Evolutionary conservation across 2,329 filamentous ascomycete species (phyloP).

Genomic region (Graphiopsis chlorocephala): DNA sequence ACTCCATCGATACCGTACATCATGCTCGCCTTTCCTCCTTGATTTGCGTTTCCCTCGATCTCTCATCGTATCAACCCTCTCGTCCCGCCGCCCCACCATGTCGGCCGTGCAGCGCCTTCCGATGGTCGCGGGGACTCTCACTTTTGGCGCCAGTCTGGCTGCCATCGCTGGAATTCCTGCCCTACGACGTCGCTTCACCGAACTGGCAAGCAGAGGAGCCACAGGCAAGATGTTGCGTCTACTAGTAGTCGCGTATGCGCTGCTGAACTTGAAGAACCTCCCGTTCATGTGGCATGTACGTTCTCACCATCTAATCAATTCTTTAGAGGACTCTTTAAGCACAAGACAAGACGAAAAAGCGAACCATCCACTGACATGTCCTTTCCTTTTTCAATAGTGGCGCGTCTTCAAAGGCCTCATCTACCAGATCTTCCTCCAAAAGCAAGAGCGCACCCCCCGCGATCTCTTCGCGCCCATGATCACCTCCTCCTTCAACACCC

Average conservation of each 20-base stretch:
- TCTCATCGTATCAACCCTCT: background rate
- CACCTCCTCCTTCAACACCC: conserved; percentile 62
- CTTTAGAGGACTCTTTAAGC: background rate
- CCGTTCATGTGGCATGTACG: conserved; percentile 73
- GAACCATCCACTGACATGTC: background rate
- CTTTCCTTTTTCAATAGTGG: conserved; percentile 30
- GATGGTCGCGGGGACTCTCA: conserved; percentile 29
- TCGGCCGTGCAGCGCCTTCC: conserved; percentile 33
- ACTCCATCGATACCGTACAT: background rate
- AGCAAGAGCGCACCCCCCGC: conserved; percentile 46
- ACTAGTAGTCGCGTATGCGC: conserved; percentile 46
- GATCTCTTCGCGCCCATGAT: conserved; percentile 70
- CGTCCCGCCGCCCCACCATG: conserved; percentile 24
- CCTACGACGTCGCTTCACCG: conserved; percentile 26
- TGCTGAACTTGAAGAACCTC: conserved; percentile 70
- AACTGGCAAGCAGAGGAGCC: conserved; percentile 22
- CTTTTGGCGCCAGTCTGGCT: conserved; percentile 24
- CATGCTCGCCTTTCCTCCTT: background rate
- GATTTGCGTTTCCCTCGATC: background rate
- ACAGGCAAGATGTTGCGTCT: conserved; percentile 37
- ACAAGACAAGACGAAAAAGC: background rate
- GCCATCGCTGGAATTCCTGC: conserved; percentile 27
- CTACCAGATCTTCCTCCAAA: conserved; percentile 44
- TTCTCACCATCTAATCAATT: background rate
- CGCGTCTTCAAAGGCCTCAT: conserved; percentile 45